Percentiles rank a stretch among this genome's conserved stretches.
Conservation (phyloP, 1,284 basidiomycete genomes). For the Rhizoctonia solani region DNA sequence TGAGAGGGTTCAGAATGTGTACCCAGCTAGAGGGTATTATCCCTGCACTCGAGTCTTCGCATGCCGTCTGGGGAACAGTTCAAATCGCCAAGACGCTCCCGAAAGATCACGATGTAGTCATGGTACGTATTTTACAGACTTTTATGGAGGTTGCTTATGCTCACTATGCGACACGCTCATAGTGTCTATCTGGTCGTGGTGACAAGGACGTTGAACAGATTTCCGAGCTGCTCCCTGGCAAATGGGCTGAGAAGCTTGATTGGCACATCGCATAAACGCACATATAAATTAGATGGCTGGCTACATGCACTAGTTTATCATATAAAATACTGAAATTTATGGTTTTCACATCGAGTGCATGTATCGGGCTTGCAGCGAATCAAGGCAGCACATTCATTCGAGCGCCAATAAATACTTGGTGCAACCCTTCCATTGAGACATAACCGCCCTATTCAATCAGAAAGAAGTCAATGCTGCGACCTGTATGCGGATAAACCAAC, state of each 20-base stretch:
- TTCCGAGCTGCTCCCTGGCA: constrained; percentile 75
- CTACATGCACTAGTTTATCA: not conserved
- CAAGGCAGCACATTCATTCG: too few relatives aligned
- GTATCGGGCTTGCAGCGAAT: constrained; percentile 39
- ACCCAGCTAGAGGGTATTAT: constrained; percentile 98
- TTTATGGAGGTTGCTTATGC: not conserved
- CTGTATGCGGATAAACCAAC: constrained; percentile 66
- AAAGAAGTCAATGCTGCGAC: too few relatives aligned
- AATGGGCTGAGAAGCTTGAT: constrained; percentile 88
- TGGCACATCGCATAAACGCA: constrained; percentile 63
- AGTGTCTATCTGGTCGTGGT: constrained; percentile 89
- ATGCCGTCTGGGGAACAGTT: constrained; percentile 93
- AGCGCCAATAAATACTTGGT: too few relatives aligned
- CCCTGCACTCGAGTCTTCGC: constrained; percentile 93
- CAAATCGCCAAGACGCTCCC: constrained; percentile 82
- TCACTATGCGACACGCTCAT: constrained; percentile 24
- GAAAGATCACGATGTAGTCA: constrained; percentile 86
- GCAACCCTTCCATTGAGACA: too few relatives aligned
- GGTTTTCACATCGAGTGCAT: constrained; percentile 2
- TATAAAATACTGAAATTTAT: constrained; percentile 7
- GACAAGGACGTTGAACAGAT: constrained; percentile 97
- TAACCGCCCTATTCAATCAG: too few relatives aligned
- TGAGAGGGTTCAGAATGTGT: constrained; percentile 88
- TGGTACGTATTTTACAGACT: constrained; percentile 61
- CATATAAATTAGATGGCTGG: not conserved